These are phyloP conservation scores for Crithidia mellificae DNA, from an alignment of 208 protist genomes.

Conservation along the genomic window DNA sequence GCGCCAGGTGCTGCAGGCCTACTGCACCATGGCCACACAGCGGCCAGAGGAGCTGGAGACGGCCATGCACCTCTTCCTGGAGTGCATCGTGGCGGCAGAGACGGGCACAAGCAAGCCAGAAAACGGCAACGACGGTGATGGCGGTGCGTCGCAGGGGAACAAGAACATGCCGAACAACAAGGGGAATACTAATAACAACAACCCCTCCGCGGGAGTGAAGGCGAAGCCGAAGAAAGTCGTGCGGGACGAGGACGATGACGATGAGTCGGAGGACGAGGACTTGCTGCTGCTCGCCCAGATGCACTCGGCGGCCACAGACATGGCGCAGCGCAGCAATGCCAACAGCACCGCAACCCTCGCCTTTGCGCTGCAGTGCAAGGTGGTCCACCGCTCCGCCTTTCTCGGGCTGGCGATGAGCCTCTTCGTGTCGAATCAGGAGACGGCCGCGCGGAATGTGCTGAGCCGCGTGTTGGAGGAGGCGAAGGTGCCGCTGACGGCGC, in stretches of 20 bases:
- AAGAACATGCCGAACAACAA: slow-evolving; percentile 11
- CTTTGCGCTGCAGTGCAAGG: slow-evolving; percentile 37
- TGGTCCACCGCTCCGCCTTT: slow-evolving; percentile 60
- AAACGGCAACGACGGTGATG: too few species aligned
- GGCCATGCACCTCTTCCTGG: slow-evolving; percentile 69
- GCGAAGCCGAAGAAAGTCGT: slow-evolving; percentile 8
- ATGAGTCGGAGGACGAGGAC: slow-evolving; percentile 53
- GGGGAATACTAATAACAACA: background rate
- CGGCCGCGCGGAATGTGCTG: slow-evolving; percentile 60
- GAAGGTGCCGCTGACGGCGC: slow-evolving; percentile 9
- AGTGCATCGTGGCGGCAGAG: slow-evolving; percentile 41
- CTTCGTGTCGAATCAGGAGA: slow-evolving; percentile 78
- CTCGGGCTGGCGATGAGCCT: slow-evolving; percentile 83
- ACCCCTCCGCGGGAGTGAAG: background rate
- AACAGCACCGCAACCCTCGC: slow-evolving; percentile 37
- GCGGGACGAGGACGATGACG: slow-evolving; percentile 22
- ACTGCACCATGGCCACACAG: slow-evolving; percentile 73
- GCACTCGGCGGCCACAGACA: slow-evolving; percentile 20
- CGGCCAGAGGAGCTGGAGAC: slow-evolving; percentile 61
- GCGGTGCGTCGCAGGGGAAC: too few species aligned
- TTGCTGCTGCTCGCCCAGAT: slow-evolving; percentile 45
- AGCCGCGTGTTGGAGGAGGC: slow-evolving; percentile 29
- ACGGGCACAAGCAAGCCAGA: slow-evolving; percentile 4
- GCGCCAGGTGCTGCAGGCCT: slow-evolving; percentile 76
- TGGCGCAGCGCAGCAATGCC: slow-evolving; percentile 21